Evolutionary conservation across 1,284 basidiomycete species (phyloP).

Genomic region (Pyrrhoderma noxium): DNA sequence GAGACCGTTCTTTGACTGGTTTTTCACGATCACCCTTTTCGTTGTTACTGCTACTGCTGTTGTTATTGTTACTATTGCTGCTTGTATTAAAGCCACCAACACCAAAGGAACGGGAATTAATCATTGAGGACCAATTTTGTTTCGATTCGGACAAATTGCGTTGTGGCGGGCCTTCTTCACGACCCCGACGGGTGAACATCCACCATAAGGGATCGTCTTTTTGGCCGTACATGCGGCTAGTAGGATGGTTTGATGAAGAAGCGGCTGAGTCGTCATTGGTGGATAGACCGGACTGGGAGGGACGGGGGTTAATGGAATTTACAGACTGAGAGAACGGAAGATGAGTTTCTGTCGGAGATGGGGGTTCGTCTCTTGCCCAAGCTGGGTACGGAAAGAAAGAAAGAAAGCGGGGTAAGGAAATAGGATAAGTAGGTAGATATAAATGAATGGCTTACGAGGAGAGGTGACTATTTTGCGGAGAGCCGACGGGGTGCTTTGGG

Average conservation of each 20-base stretch:
- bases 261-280: conserved; percentile 50
- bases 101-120: conserved; percentile 1
- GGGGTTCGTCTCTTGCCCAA: conserved; percentile 76
- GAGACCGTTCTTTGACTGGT: conserved; percentile 12
- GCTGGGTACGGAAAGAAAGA: conserved; percentile 35
- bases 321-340: conserved; percentile 24
- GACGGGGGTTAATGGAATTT: conserved; percentile 21
- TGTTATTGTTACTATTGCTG: too few species aligned
- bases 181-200: conserved; percentile 48
- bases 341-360: conserved; percentile 53
- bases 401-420: not conserved
- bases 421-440: not conserved
- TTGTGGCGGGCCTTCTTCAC: conserved; percentile 23
- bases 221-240: conserved; percentile 23
- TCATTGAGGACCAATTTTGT: conserved; percentile 11
- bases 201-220: conserved; percentile 52
- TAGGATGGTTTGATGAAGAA: conserved; percentile 28
- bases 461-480: conserved; percentile 54
- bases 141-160: conserved; percentile 23
- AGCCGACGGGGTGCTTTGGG: conserved; percentile 31
- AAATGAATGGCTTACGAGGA: conserved; percentile 48
- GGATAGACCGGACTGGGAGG: conserved; percentile 29
- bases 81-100: too few species aligned
- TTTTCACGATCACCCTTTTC: not conserved
- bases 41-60: not conserved